Percentiles rank a stretch among this genome's conserved stretches.
These are phyloP conservation scores for Kwoniella heveanensis DNA, from an alignment of 768 basidiomycete genomes.

Conservation along the genomic window DNA sequence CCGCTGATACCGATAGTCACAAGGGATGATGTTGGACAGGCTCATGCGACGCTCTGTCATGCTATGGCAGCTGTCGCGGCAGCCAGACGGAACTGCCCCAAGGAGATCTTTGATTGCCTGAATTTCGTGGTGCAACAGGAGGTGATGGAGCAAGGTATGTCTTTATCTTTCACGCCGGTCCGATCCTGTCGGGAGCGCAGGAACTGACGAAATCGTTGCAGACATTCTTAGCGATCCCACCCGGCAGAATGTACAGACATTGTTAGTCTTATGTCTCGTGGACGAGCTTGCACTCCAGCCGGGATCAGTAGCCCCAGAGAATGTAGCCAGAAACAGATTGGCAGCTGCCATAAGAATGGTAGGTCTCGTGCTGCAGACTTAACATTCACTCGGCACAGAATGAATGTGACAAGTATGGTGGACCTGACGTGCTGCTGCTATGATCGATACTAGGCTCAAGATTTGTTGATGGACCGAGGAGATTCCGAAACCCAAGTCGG, in stretches of 20 bases:
- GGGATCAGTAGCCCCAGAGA: slow-evolving; percentile 15
- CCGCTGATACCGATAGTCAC: slow-evolving; percentile 27
- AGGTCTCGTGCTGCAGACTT: too few relatives aligned
- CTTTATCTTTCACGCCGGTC: too few relatives aligned
- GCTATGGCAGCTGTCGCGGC: slow-evolving; percentile 29
- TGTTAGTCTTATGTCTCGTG: slow-evolving; percentile 20
- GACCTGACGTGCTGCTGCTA: too few relatives aligned
- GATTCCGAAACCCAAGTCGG: neutral
- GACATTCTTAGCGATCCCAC: slow-evolving; percentile 23
- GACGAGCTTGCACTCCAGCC: slow-evolving; percentile 24
- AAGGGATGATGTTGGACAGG: slow-evolving; percentile 22
- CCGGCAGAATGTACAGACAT: slow-evolving; percentile 25
- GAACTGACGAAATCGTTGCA: too few relatives aligned
- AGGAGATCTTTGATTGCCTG: slow-evolving; percentile 30
- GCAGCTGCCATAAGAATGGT: slow-evolving; percentile 27
- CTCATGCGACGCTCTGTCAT: slow-evolving; percentile 16
- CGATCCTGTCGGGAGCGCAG: too few relatives aligned
- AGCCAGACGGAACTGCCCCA: slow-evolving; percentile 25
- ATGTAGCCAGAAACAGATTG: slow-evolving; percentile 18
- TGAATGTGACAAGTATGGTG: too few relatives aligned
- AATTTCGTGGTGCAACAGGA: slow-evolving; percentile 22
- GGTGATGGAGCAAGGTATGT: slow-evolving; percentile 24
- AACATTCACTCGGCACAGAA: too few relatives aligned
- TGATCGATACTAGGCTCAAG: slow-evolving; percentile 20
- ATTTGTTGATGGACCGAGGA: slow-evolving; percentile 22